Evolutionary conservation across 306 rosid genomes (phyloP).

Genomic region (Medicago ruthenica): DNA sequence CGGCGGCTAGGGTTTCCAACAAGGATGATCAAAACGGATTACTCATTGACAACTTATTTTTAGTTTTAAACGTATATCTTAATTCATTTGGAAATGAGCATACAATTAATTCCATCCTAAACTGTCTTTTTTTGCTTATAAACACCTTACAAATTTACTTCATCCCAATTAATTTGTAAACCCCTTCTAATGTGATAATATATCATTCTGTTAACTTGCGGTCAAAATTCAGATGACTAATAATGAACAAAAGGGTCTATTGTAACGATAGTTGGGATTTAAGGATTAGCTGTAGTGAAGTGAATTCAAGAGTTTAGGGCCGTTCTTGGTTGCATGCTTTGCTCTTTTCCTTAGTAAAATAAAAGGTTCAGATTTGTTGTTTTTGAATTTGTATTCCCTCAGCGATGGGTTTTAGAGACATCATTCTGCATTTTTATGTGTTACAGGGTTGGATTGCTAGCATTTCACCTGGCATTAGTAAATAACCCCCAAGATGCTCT

Average conservation of each 20-base stretch:
- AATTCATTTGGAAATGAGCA: not conserved
- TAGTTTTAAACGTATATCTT: slow-evolving; percentile 6
- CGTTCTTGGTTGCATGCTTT: not conserved
- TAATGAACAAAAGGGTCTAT: not conserved
- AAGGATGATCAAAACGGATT: slow-evolving; percentile 7
- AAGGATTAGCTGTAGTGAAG: not conserved
- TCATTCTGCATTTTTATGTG: slow-evolving; percentile 41
- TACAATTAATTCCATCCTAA: not conserved
- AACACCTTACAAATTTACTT: not conserved
- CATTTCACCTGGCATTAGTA: slow-evolving; percentile 78
- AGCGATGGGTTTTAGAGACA: slow-evolving; percentile 33
- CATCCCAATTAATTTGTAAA: not conserved
- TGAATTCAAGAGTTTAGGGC: slow-evolving; percentile 21
- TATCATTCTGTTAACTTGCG: not conserved
- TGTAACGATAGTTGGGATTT: not conserved
- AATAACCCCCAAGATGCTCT: slow-evolving; percentile 73
- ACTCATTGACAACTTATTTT: not conserved
- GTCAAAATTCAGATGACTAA: not conserved
- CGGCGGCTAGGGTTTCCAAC: not conserved
- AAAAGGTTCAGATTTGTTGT: slow-evolving; percentile 11
- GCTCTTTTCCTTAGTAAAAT: slow-evolving; percentile 12
- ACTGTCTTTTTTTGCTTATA: not conserved
- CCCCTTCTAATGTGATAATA: not conserved
- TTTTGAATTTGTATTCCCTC: slow-evolving; percentile 30
- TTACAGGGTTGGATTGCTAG: slow-evolving; percentile 82